Evolutionary conservation across 2,329 filamentous ascomycete species (phyloP).

Genomic region (Zymoseptoria crescenta): DNA sequence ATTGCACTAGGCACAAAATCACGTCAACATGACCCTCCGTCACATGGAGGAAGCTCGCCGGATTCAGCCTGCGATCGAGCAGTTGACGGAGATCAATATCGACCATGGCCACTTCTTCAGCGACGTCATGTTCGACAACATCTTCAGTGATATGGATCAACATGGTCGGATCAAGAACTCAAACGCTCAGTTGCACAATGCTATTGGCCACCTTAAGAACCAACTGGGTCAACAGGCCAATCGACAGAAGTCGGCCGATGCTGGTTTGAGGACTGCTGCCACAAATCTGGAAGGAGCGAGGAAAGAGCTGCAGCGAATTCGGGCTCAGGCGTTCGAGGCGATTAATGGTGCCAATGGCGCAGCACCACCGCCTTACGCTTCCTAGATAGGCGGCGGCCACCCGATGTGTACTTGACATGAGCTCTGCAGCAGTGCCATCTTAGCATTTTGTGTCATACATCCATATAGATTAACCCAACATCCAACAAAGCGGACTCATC

Average conservation of each 20-base stretch:
- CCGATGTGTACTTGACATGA: background rate
- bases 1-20: conserved; percentile 33
- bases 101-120: conserved; percentile 24
- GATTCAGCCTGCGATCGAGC: conserved; percentile 18
- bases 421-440: background rate
- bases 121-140: conserved; percentile 27
- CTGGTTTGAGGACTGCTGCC: conserved; percentile 12
- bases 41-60: conserved; percentile 20
- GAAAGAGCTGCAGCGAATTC: conserved; percentile 23
- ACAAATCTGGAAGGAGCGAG: conserved; percentile 18
- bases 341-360: conserved; percentile 9
- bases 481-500: background rate
- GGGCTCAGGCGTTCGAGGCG: conserved; percentile 25
- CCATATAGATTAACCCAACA: background rate
- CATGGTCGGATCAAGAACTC: conserved; percentile 23
- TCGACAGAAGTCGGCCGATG: conserved; percentile 10
- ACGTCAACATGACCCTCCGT: conserved; percentile 23
- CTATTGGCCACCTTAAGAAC: conserved; percentile 14
- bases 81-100: conserved; percentile 18
- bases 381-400: background rate
- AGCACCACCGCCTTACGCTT: background rate
- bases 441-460: background rate
- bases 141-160: conserved; percentile 25
- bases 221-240: conserved; percentile 16
- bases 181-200: conserved; percentile 17